Base-by-base conservation (phyloP, 2,329 filamentous ascomycete species). In the Thermothelomyces thermophilus region DNA sequence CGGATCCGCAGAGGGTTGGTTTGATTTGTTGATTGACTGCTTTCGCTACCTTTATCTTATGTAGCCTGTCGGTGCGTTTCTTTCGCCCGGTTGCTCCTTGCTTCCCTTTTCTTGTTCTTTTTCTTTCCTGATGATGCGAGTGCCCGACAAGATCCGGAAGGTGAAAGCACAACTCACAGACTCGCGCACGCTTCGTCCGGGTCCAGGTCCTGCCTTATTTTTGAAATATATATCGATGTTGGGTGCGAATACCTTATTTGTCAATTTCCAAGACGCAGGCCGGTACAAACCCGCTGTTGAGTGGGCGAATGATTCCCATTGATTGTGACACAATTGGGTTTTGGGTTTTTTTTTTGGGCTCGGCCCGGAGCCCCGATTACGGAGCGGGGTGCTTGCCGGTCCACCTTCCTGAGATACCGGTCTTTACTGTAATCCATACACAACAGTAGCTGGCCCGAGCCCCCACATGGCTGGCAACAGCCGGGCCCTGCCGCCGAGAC, bases 301-400 rank as follows among this genome's bases (percentile, higher is more conserved):
- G 17, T 17, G 35, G 10, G 35, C 10, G 28, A 31, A 20, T 40
- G 39, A 36, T 28, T n/a, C n/a, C n/a, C n/a, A n/a, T n/a, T n/a
- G n/a, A n/a, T n/a, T n/a, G n/a, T 50, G 20, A 22, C 16, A 36
- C 13, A 46, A 24, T 31, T 16, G n/a, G n/a, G n/a, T n/a, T n/a
- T n/a, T n/a, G n/a, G n/a, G 28, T 8, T 16, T 50, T 50, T 50
- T 54, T 51, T 36, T n/a, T 46, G 16, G 48, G 41, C 11, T 24
- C 45, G 48, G 52, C 46, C 48, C n/a, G n/a, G n/a, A n/a, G n/a
- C n/a, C 16, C 52, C 52, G 52, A 54, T 54, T 28, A 42, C 52
- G 52, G 52, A 54, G 52, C 49, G 52, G 52, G 52, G 52, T 16
- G 14, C 6, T 19, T 11, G 30, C 36, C 45, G 35, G 41, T 41